Base-by-base conservation (phyloP, 805 yeast genomes). In the Zygosaccharomyces bisporus region DNA sequence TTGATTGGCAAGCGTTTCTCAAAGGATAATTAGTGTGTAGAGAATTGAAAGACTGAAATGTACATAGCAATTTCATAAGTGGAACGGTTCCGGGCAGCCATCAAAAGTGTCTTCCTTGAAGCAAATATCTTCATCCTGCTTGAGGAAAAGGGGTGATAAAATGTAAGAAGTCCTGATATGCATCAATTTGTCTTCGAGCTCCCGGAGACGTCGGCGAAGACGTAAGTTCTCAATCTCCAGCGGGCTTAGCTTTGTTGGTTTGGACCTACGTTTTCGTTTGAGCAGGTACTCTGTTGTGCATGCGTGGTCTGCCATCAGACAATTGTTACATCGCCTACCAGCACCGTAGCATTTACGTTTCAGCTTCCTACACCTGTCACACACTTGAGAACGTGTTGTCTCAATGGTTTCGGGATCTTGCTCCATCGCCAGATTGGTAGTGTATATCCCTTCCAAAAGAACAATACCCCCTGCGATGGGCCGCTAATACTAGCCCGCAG, bases 1-100 rank as follows among this genome's bases (percentile, higher is more conserved):
- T 65, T 83, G 41, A 47, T 80, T 3, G 35, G 45, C 18, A 70
- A 73, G 55, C 69, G 43, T 31, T 29, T 39, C 30, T 39, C 36
- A 12, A 39, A 20, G 14, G 16, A 13, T 19, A 19, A 9, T 21
- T 39, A 16, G 17, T 21, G 14, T 29, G 13, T 13, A 39, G 32
- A 21, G 25, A 21, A 21, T 6, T 21, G 9, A 24, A 44, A 29
- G 13, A 20, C 38, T n/a, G 9, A 34, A 34, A 8, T 13, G 4
- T 14, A 20, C 38, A n/a, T 23, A 34, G 8, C 16, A 34, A 34
- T 34, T 21, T 34, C 23, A 34, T 20, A 10, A 34, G 16, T 5
- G 14, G 23, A 24, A 17, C 7, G 6, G 17, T 13, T 9, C 17
- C 2, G 8, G 27, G n/a, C 21, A 5, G 14, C 10, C 14, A 21